A percentile compares a stretch with the other conserved stretches of the same genome.
phyloP scores from a whole-genome alignment of 345 rosid species.

The Lepidium aucheri region DNA sequence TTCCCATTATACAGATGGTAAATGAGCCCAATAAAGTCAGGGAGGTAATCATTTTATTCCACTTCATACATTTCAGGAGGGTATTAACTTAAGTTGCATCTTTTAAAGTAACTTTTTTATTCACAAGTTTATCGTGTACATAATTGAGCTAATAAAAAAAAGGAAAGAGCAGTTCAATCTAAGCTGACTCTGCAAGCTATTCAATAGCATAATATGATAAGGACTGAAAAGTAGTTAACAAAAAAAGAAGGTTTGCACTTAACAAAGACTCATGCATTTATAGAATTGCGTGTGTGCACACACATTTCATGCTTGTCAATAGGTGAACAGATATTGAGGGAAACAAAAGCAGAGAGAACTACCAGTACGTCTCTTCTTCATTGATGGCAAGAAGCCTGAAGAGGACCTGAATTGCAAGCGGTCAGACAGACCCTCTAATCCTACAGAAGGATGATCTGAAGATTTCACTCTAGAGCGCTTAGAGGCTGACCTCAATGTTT shows the following conservation, averaged over 20 bases:
- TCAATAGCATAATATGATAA: neutral
- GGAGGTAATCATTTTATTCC: neutral
- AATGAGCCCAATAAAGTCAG: neutral
- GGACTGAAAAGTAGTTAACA: neutral
- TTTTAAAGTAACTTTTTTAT: neutral
- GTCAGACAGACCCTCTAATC: conserved; percentile 46
- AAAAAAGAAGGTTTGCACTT: neutral
- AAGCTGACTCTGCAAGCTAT: conserved; percentile 3
- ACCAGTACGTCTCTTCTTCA: conserved; percentile 70
- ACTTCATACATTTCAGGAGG: neutral
- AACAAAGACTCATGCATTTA: conserved; percentile 10
- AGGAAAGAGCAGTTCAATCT: neutral
- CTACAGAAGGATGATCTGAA: conserved; percentile 32
- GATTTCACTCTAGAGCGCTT: conserved; percentile 45
- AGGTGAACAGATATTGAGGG: conserved; percentile 10
- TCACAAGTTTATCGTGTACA: neutral
- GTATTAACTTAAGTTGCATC: neutral
- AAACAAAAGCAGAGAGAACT: conserved; percentile 22
- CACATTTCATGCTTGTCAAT: conserved; percentile 9
- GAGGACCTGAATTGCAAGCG: conserved; percentile 61
- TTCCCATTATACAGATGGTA: neutral
- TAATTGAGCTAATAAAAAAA: neutral
- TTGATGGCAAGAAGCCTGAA: conserved; percentile 50
- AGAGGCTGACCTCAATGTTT: conserved; percentile 38
- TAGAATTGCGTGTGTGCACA: neutral